phyloP scores from a whole-genome alignment of 108 stramenopile species.

The Nitzschia sp. region DNA sequence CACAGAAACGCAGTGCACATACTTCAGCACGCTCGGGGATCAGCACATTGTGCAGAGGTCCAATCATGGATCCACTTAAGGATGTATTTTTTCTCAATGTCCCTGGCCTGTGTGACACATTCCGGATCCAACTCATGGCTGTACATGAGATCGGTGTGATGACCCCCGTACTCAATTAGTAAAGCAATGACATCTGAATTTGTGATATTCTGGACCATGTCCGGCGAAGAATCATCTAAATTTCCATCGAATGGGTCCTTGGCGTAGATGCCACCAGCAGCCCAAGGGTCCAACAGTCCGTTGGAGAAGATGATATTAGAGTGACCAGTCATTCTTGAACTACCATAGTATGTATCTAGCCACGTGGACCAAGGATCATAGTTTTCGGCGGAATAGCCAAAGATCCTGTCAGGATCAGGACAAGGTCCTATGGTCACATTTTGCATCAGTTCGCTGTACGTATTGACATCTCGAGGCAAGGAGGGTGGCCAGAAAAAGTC shows the following conservation, averaged over 20 bases:
- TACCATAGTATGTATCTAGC: slow-evolving; percentile 64
- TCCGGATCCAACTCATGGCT: slow-evolving; percentile 56
- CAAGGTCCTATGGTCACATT: slow-evolving; percentile 25
- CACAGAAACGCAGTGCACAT: too few relatives aligned
- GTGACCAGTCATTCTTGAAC: slow-evolving; percentile 35
- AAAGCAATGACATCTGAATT: slow-evolving; percentile 52
- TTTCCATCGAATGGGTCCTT: slow-evolving; percentile 3
- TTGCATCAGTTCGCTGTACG: slow-evolving; percentile 39
- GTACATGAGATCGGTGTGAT: slow-evolving; percentile 90
- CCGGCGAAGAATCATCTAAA: not conserved
- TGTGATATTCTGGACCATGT: slow-evolving; percentile 41
- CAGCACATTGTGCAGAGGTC: slow-evolving; percentile 2
- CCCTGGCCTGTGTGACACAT: slow-evolving; percentile 49
- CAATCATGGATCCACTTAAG: slow-evolving; percentile 53
- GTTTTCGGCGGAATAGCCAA: slow-evolving; percentile 44
- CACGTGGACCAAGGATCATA: slow-evolving; percentile 57
- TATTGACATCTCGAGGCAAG: slow-evolving; percentile 30
- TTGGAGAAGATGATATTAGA: slow-evolving; percentile 90
- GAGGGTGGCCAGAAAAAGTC: slow-evolving; percentile 83
- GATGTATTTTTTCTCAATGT: slow-evolving; percentile 50
- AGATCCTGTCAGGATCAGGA: slow-evolving; percentile 50
- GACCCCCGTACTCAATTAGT: slow-evolving; percentile 75
- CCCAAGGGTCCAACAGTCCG: slow-evolving; percentile 89
- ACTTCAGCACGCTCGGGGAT: too few relatives aligned
- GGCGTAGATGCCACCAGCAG: slow-evolving; percentile 62